These are phyloP conservation scores for Fusarium agapanthi DNA, from an alignment of 2,329 filamentous ascomycete genomes.

Conservation along the genomic window DNA sequence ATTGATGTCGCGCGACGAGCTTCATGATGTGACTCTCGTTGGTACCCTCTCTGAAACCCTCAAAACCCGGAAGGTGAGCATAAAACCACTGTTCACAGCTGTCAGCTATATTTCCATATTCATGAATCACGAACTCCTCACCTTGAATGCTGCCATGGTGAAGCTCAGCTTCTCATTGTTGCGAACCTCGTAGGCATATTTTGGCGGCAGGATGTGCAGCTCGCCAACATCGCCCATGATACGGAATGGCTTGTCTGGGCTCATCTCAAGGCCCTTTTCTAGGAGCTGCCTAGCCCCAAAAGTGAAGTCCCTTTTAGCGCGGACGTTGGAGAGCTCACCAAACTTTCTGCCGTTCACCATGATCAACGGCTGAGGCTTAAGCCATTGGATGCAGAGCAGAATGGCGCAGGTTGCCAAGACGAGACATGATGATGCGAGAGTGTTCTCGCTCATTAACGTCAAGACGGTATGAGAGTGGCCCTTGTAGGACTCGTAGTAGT, in stretches of 20 bases:
- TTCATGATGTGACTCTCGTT: not conserved
- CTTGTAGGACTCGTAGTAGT: too few species aligned
- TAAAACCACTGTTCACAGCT: rapidly evolving
- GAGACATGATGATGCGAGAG: not conserved
- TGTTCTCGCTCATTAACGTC: rapidly evolving
- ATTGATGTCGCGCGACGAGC: not conserved
- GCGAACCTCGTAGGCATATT: not conserved
- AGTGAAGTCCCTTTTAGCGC: not conserved
- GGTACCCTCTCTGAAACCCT: not conserved
- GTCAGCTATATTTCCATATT: rapidly evolving
- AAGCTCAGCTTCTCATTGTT: not conserved
- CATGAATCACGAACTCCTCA: rapidly evolving
- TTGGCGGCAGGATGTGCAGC: not conserved
- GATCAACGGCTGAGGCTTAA: not conserved
- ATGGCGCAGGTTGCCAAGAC: not conserved
- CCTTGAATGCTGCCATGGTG: not conserved
- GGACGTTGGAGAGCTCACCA: not conserved
- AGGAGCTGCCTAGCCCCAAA: not conserved
- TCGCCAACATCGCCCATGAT: not conserved
- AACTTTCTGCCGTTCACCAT: not conserved
- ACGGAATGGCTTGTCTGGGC: not conserved
- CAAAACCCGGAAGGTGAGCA: not conserved
- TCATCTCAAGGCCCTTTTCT: not conserved
- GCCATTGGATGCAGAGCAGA: not conserved
- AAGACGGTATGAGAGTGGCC: not conserved